phyloP scores from a whole-genome alignment of 805 yeast genomes.

The Yarrowia sp. region DNA sequence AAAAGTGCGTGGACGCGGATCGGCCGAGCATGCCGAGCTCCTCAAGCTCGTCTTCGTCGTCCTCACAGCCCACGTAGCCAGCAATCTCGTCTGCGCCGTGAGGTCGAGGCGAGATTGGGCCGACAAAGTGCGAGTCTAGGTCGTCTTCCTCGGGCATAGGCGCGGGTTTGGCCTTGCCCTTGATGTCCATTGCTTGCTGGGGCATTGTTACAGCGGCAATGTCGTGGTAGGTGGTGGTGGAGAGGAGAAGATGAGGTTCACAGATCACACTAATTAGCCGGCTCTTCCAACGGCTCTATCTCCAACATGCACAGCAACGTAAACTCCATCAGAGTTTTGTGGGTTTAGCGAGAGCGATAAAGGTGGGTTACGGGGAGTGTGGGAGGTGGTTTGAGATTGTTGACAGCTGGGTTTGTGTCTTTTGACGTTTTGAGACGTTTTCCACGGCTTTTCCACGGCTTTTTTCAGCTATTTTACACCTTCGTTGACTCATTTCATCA shows the following conservation, averaged over 20 bases:
- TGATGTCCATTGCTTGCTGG: slow-evolving; percentile 19
- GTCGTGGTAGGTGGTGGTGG: not conserved
- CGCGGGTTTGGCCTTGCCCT: slow-evolving; percentile 14
- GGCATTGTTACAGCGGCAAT: not conserved
- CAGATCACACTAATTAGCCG: not conserved
- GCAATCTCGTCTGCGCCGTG: slow-evolving; percentile 29
- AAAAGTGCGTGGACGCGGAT: slow-evolving; percentile 53
- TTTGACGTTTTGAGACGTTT: not conserved
- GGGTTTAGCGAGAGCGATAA: not conserved
- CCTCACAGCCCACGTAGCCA: slow-evolving; percentile 36
- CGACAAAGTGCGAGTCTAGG: slow-evolving; percentile 33
- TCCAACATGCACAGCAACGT: slow-evolving; percentile 26
- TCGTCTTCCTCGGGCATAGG: slow-evolving; percentile 19
- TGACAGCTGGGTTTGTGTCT: not conserved
- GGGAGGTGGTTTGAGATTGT: not conserved
- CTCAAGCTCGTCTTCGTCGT: slow-evolving; percentile 41
- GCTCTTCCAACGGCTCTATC: slow-evolving; percentile 22
- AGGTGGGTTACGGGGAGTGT: not conserved
- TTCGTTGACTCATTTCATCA: no score
- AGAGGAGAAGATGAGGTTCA: not conserved
- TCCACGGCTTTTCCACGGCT: no score
- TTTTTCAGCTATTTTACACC: no score
- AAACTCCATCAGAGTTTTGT: slow-evolving; percentile 1
- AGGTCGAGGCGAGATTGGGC: slow-evolving; percentile 8
- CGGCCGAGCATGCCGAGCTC: slow-evolving; percentile 34